phyloP scores from a whole-genome alignment of 495 filamentous ascomycete species.

The Podospora anserina region DNA sequence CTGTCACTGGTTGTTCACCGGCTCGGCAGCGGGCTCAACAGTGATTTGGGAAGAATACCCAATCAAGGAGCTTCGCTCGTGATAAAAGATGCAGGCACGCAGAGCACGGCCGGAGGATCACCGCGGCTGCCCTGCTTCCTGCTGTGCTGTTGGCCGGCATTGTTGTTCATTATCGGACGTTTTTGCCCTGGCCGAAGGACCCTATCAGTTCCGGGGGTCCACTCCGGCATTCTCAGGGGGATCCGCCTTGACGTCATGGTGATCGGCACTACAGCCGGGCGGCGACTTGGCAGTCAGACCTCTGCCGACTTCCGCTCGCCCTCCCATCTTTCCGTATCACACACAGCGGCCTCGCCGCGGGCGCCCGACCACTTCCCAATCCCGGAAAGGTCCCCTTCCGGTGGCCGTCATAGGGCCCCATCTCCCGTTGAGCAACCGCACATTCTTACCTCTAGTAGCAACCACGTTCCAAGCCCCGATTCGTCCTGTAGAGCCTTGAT shows the following conservation, averaged over 20 bases:
- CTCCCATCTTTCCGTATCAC: background rate
- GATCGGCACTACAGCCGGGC: constrained; percentile 22
- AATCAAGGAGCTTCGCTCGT: background rate
- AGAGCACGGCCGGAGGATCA: background rate
- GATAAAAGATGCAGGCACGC: background rate
- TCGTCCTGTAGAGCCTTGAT: constrained; percentile 3
- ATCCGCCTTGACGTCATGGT: constrained; percentile 23
- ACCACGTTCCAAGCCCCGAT: constrained; percentile 12
- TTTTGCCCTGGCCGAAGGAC: background rate
- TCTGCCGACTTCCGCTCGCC: constrained; percentile 10
- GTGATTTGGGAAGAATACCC: background rate
- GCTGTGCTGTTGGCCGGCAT: background rate
- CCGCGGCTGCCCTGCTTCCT: background rate
- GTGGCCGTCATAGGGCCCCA: constrained; percentile 4
- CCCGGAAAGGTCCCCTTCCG: background rate
- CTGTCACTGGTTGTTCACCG: background rate
- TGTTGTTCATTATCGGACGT: background rate
- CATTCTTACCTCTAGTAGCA: background rate
- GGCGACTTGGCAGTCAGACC: constrained; percentile 20
- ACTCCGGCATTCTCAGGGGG: constrained; percentile 13
- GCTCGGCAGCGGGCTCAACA: background rate
- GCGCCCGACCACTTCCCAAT: background rate
- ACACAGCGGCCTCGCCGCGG: background rate
- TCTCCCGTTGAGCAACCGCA: background rate
- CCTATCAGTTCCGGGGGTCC: constrained; percentile 7